Conservation (phyloP, 106 monocot species). For the Narthecium ossifragum region DNA sequence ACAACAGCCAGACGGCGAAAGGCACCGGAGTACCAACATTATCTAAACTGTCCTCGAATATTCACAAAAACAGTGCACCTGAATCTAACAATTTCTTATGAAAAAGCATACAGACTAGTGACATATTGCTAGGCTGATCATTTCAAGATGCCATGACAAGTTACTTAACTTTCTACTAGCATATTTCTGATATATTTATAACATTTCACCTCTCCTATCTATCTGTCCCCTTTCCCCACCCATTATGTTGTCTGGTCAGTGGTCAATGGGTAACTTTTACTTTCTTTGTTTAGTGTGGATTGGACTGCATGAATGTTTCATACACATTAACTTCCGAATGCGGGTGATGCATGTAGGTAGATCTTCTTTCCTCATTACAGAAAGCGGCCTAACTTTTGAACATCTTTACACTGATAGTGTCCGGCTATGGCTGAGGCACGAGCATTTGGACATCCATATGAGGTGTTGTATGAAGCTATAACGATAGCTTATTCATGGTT, state of each 20-base stretch:
- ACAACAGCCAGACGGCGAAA: constrained; percentile 30
- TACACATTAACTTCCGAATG: constrained; percentile 50
- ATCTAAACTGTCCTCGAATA: constrained; percentile 29
- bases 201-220: too few relatives aligned
- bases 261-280: too few relatives aligned
- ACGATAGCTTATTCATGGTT: constrained; percentile 82
- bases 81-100: constrained; percentile 46
- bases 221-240: too few relatives aligned
- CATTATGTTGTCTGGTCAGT: too few relatives aligned
- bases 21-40: constrained; percentile 30
- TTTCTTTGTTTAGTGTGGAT: too few relatives aligned
- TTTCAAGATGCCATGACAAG: too few relatives aligned
- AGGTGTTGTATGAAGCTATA: constrained; percentile 66
- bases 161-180: too few relatives aligned
- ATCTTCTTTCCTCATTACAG: constrained; percentile 69
- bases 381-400: constrained; percentile 59
- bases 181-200: too few relatives aligned
- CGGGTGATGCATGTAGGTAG: constrained; percentile 63
- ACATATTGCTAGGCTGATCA: too few relatives aligned
- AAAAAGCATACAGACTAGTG: constrained; percentile 37
- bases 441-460: constrained; percentile 44
- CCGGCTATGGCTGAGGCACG: constrained; percentile 84
- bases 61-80: constrained; percentile 6
- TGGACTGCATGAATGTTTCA: too few relatives aligned
- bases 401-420: constrained; percentile 41